Evolutionary conservation across 805 yeast species (phyloP).

Genomic region (Ascoidea tarda): DNA sequence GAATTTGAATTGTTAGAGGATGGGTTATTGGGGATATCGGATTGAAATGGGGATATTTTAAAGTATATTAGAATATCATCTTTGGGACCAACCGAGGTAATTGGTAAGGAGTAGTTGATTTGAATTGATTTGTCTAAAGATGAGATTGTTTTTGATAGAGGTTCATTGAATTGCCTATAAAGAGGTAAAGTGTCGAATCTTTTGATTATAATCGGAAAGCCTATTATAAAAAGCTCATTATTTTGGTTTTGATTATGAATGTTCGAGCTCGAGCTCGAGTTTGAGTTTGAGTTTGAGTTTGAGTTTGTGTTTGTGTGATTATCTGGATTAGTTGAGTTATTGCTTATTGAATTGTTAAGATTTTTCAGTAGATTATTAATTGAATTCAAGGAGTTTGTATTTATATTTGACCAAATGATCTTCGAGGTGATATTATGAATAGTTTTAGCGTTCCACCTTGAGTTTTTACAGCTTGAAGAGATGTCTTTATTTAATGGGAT

Average conservation of each 20-base stretch:
- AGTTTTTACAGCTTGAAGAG: slow-evolving; percentile 35
- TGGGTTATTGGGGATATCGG: slow-evolving; percentile 1
- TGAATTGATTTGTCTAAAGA: slow-evolving; percentile 36
- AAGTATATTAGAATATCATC: slow-evolving; percentile 29
- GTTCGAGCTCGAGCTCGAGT: slow-evolving; percentile 9
- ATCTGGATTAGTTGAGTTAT: slow-evolving; percentile 14
- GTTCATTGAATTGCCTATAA: slow-evolving; percentile 39
- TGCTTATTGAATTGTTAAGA: not conserved
- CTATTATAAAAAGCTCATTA: slow-evolving; percentile 11
- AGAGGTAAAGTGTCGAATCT: slow-evolving; percentile 44
- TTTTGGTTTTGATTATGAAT: too few species aligned
- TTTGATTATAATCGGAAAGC: slow-evolving; percentile 39
- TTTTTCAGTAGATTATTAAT: not conserved
- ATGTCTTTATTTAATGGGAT: slow-evolving; percentile 41
- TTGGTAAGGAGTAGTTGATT: slow-evolving; percentile 31
- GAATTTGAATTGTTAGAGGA: slow-evolving; percentile 3
- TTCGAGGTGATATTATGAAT: slow-evolving; percentile 28
- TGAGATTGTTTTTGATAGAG: slow-evolving; percentile 26
- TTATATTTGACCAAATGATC: slow-evolving; percentile 9
- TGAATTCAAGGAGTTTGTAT: not conserved
- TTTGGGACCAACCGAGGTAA: slow-evolving; percentile 43
- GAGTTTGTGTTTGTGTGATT: slow-evolving; percentile 18
- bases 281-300: not conserved
- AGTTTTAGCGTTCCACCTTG: slow-evolving; percentile 32
- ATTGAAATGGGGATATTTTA: slow-evolving; percentile 25